Conservation (phyloP, 2,329 filamentous ascomycete species). For the Curvularia eragrostidis region DNA sequence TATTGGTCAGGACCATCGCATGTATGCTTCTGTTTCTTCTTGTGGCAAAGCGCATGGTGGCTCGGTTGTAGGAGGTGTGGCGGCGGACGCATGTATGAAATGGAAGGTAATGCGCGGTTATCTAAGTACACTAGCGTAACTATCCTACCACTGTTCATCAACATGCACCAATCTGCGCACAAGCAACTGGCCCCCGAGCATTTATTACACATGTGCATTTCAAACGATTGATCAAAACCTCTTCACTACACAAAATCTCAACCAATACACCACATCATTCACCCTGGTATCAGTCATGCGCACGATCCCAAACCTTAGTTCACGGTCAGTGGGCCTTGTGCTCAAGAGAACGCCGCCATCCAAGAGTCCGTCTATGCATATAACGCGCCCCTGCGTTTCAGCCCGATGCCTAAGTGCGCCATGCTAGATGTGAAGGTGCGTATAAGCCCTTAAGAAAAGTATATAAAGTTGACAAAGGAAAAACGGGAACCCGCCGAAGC, state of each 20-base stretch:
- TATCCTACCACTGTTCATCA: neutral
- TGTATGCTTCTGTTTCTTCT: neutral
- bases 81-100: neutral
- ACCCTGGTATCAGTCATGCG: constrained; percentile 14
- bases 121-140: neutral
- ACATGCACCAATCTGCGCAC: neutral
- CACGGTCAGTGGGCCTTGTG: constrained; percentile 6
- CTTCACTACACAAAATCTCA: constrained; percentile 6
- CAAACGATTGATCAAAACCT: constrained; percentile 1
- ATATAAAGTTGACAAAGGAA: constrained; percentile 13
- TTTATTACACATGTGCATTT: neutral
- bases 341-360: constrained; percentile 12
- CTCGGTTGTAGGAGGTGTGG: neutral
- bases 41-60: neutral
- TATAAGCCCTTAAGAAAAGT: constrained; percentile 18
- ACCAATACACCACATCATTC: constrained; percentile 9
- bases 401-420: constrained; percentile 22
- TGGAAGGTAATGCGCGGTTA: neutral
- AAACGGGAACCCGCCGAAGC: constrained; percentile 20
- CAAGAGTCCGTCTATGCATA: constrained; percentile 17
- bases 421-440: constrained; percentile 24
- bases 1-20: neutral
- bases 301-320: constrained; percentile 8
- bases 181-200: neutral
- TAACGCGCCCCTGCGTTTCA: constrained; percentile 17